Evolutionary conservation across 768 basidiomycete species (phyloP).

Genomic region (Rhizopogon vesiculosus): DNA sequence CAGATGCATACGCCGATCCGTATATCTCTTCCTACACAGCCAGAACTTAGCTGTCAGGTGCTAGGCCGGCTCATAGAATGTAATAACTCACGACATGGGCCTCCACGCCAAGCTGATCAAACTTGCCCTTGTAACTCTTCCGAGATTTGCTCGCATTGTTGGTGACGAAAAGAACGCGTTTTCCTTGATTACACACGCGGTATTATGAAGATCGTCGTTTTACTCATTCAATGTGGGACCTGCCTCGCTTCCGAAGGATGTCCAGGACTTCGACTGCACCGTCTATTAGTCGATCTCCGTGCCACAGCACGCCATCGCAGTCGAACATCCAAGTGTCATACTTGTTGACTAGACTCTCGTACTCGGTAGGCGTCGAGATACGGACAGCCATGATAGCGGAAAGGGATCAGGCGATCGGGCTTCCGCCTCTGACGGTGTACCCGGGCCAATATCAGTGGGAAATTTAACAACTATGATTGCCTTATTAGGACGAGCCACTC

Average conservation of each 20-base stretch:
- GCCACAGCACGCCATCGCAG: conserved; percentile 95
- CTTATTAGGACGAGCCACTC: conserved; percentile 11
- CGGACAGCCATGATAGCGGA: conserved; percentile 16
- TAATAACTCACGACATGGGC: conserved; percentile 66
- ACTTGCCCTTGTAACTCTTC: conserved; percentile 82
- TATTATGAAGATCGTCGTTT: background rate
- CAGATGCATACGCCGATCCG: conserved; percentile 87
- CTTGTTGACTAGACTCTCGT: conserved; percentile 45
- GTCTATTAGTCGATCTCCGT: conserved; percentile 73
- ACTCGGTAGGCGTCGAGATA: conserved; percentile 37
- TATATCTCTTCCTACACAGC: conserved; percentile 87
- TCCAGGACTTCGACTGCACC: conserved; percentile 74
- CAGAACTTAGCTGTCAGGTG: background rate
- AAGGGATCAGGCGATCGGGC: background rate
- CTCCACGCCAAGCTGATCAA: conserved; percentile 84
- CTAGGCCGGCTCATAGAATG: no score
- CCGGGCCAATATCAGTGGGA: background rate
- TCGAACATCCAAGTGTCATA: conserved; percentile 97
- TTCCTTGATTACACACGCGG: conserved; percentile 36
- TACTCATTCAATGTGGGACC: conserved; percentile 20
- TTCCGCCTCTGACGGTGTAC: background rate
- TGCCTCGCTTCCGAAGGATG: conserved; percentile 68
- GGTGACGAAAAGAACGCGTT: conserved; percentile 90
- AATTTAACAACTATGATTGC: conserved; percentile 15
- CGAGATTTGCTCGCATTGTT: conserved; percentile 97